phyloP scores from a whole-genome alignment of 768 basidiomycete genomes.

The Jaapia argillacea region DNA sequence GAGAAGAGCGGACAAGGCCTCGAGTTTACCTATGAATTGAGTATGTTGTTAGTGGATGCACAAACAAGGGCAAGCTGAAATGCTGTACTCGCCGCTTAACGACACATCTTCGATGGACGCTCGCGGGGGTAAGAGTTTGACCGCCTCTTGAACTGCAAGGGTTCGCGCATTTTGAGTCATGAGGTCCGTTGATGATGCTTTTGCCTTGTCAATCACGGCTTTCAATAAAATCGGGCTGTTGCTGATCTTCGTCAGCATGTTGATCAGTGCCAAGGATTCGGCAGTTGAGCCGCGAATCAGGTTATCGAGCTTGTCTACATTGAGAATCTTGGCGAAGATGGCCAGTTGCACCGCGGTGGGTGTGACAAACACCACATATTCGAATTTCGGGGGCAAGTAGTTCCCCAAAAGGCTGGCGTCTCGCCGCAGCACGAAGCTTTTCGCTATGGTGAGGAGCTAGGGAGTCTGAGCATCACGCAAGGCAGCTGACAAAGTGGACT shows the following conservation, averaged over 20 bases:
- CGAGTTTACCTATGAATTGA: constrained; percentile 54
- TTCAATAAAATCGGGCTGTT: constrained; percentile 86
- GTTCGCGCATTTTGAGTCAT: no score
- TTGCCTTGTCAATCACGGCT: constrained; percentile 60
- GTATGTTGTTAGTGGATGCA: constrained; percentile 5
- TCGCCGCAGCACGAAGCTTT: constrained; percentile 85
- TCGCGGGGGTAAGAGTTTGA: constrained; percentile 48
- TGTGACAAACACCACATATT: constrained; percentile 96
- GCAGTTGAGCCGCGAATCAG: constrained; percentile 64
- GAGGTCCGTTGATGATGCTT: constrained; percentile 35
- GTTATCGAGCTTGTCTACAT: constrained; percentile 57
- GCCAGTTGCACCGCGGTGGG: constrained; percentile 77
- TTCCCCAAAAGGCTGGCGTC: constrained; percentile 75
- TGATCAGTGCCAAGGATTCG: constrained; percentile 73
- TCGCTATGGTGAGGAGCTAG: constrained; percentile 64
- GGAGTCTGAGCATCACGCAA: not conserved
- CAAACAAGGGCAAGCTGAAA: not conserved
- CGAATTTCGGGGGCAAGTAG: constrained; percentile 93
- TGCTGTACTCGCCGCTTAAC: constrained; percentile 65
- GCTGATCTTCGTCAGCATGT: constrained; percentile 79
- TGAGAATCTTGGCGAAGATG: constrained; percentile 70
- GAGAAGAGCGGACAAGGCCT: constrained; percentile 56
- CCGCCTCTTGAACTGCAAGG: constrained; percentile 55
- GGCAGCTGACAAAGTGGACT: not conserved
- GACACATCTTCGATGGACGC: constrained; percentile 60